A percentile compares a stretch with the other conserved stretches of the same genome.
These are phyloP conservation scores for Bipolaris bicolor DNA, from an alignment of 2,329 filamentous ascomycete species.

Conservation along the genomic window DNA sequence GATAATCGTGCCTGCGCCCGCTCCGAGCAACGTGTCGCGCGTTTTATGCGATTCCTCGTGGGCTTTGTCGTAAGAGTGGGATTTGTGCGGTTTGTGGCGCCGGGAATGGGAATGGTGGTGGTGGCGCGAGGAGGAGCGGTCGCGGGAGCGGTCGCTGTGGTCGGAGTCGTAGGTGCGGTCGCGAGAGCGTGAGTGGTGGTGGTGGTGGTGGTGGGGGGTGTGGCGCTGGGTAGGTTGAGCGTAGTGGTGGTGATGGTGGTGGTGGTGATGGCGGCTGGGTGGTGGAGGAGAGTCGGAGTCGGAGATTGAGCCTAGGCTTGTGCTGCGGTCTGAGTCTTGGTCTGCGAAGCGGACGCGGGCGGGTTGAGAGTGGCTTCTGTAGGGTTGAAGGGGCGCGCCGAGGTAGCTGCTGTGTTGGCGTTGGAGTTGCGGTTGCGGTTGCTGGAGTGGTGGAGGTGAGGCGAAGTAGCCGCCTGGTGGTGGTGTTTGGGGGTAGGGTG, in stretches of 20 bases:
- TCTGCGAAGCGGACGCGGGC: conserved; percentile 42
- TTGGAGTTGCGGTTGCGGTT: conserved; percentile 20
- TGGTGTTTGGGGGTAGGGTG: conserved; percentile 31
- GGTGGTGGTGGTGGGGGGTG: background rate
- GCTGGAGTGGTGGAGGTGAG: conserved; percentile 10
- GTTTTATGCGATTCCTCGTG: conserved; percentile 27
- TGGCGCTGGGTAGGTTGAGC: conserved; percentile 24
- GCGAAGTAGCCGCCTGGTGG: conserved; percentile 26
- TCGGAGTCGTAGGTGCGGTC: conserved; percentile 18
- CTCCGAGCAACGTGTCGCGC: conserved; percentile 53
- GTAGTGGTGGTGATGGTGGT: conserved; percentile 20
- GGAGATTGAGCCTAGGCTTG: conserved; percentile 25
- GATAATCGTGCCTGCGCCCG: conserved; percentile 52
- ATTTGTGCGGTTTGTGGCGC: conserved; percentile 1
- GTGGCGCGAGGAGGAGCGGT: background rate
- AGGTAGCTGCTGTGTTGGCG: conserved; percentile 28
- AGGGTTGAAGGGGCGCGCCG: conserved; percentile 33
- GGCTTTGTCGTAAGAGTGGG: conserved; percentile 7
- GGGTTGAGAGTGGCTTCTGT: conserved; percentile 42
- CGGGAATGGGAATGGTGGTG: background rate
- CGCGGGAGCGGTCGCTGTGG: conserved; percentile 10
- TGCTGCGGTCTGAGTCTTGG: conserved; percentile 28
- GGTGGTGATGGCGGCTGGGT: conserved; percentile 18
- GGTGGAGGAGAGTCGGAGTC: conserved; percentile 21
- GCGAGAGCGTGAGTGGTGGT: background rate